Evolutionary conservation across 805 yeast species (phyloP).

Genomic region (Yarrowia divulgata): DNA sequence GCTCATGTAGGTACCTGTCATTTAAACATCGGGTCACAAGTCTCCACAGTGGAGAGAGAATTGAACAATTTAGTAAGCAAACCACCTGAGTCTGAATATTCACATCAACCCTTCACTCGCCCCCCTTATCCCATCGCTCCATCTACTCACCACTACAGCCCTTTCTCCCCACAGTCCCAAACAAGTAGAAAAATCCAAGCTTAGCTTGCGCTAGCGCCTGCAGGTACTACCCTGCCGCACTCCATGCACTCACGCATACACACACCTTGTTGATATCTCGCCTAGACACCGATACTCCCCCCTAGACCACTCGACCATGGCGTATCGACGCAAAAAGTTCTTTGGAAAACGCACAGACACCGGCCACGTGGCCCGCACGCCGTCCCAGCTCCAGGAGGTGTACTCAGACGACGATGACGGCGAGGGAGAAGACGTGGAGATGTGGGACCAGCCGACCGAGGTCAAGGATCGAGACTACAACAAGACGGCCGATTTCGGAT

Average conservation of each 20-base stretch:
- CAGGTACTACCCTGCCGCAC: constrained; percentile 39
- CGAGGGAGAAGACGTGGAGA: constrained; percentile 35
- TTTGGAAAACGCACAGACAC: constrained; percentile 29
- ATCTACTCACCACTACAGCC: not conserved
- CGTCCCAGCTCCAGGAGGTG: constrained; percentile 38
- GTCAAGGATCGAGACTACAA: not conserved
- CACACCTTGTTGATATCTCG: constrained; percentile 22
- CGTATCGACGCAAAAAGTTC: constrained; percentile 38
- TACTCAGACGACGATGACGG: constrained; percentile 38
- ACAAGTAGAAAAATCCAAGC: constrained; percentile 2
- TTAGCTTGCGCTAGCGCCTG: constrained; percentile 39
- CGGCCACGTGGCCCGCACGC: constrained; percentile 34
- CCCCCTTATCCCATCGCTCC: not conserved
- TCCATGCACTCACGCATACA: constrained; percentile 26
- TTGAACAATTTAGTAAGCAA: too few species aligned
- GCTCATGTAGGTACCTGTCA: constrained; percentile 24
- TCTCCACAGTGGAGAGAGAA: not conserved
- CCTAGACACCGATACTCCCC: not conserved
- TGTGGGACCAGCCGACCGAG: constrained; percentile 31
- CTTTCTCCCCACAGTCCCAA: constrained; percentile 13
- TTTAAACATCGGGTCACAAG: constrained; percentile 11
- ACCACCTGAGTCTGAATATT: too few species aligned
- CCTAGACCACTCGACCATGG: constrained; percentile 24
- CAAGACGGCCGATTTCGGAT: not conserved
- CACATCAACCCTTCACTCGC: too few species aligned